Evolutionary conservation across 495 filamentous ascomycete genomes (phyloP).

Genomic region (Cercophora scortea): DNA sequence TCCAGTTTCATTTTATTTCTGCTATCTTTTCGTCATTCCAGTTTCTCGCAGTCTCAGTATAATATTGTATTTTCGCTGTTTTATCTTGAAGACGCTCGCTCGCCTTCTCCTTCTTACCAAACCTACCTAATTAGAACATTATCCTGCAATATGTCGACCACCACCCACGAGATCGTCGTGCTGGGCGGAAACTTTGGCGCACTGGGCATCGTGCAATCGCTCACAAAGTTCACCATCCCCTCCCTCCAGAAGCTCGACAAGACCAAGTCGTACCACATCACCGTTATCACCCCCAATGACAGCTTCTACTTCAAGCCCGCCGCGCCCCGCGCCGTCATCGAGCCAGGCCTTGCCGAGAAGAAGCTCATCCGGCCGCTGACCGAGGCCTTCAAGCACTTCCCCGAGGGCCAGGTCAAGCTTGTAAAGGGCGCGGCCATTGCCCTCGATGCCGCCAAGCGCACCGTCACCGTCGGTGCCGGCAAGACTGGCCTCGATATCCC

Average conservation of each 20-base stretch:
- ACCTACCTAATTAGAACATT: not conserved
- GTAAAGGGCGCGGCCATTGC: not conserved
- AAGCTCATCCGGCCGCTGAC: conserved; percentile 10
- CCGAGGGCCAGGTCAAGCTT: not conserved
- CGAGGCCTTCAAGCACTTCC: not conserved
- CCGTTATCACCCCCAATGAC: conserved; percentile 30
- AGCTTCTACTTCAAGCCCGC: conserved; percentile 34
- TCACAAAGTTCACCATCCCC: conserved; percentile 26
- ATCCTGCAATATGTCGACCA: not conserved
- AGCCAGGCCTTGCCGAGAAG: conserved; percentile 21
- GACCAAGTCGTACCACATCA: conserved; percentile 24
- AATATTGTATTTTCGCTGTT: too few species aligned
- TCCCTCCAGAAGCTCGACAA: conserved; percentile 16
- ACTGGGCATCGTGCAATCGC: conserved; percentile 26
- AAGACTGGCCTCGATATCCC: too few species aligned
- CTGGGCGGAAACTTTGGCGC: conserved; percentile 32
- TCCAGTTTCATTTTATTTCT: too few species aligned
- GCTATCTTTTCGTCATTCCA: too few species aligned
- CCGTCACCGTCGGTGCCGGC: not conserved
- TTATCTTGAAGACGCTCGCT: too few species aligned
- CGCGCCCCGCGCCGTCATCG: conserved; percentile 30
- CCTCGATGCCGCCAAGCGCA: not conserved
- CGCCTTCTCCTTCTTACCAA: too few species aligned
- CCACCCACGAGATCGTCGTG: conserved; percentile 27
- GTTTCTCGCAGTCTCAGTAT: too few species aligned